Base-by-base conservation (phyloP, 495 filamentous ascomycete genomes). In the Podospora pseudocomata region DNA sequence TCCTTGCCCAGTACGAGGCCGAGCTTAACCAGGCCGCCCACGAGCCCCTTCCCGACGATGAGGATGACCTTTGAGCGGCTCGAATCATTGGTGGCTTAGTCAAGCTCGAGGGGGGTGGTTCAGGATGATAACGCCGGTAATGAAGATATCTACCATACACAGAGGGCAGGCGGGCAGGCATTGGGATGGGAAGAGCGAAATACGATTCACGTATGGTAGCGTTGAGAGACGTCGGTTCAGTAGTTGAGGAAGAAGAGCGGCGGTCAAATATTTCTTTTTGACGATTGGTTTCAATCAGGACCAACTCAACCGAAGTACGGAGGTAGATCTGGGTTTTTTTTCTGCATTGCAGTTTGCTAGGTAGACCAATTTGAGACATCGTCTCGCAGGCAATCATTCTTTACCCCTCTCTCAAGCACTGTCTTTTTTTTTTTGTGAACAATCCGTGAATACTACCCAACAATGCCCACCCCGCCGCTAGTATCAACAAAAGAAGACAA, bases 41-140 rank as follows among this genome's bases (percentile, higher is more conserved):
- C 26, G 86, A 89, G 88, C 94, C 96, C 72, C 91, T 99, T 65
- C 96, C 95, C 67, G 94, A 94, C 73, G 95, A 99, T 86, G 94
- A 97, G 69, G 85, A 86, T 23, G 82, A 84, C 73, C 76, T 87
- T 76, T 87, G 82, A 80, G 78, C 67, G 71, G 60, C 63, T 69
- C 59, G 23, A 28, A 64, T 56, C 19, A 58, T 23, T 4, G 30
- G 54, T n/a, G 63, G 26, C 60, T 69, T 59, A 67, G 67, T 64
- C 60, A 60, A 56, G 68, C 53, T 57, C 18, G 66, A 39, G 60
- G 60, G 65, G 53, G 44, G 63, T 59, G 54, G 65, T 67, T 70
- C 18, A 67, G 70, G 71, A 70, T 70, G 70, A 67, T 73, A 70
- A 76, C 76, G 74, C 70, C 73, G 71, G 74, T 76, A 72, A 74